phyloP scores from a whole-genome alignment of 208 protist species.

The Crithidia thermophila region DNA sequence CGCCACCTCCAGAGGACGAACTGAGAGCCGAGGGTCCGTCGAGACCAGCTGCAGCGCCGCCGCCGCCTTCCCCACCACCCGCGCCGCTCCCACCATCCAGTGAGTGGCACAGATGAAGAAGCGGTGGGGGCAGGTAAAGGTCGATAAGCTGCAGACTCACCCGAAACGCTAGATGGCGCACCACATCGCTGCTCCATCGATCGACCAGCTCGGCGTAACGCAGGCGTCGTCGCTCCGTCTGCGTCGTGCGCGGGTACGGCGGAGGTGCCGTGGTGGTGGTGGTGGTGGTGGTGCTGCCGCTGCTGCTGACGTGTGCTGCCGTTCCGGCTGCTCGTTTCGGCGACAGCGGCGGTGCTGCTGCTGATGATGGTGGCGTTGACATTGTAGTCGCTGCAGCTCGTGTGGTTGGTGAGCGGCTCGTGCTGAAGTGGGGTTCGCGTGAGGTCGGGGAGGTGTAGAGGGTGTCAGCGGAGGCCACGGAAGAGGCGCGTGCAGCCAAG shows the following conservation, averaged over 20 bases:
- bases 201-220: slow-evolving; percentile 21
- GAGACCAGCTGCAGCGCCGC: neutral
- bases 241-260: neutral
- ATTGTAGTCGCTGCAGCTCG: no score
- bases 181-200: slow-evolving; percentile 27
- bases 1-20: no score
- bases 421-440: no score
- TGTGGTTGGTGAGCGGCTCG: no score
- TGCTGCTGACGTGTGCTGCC: neutral
- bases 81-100: neutral
- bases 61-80: slow-evolving; percentile 1
- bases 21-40: no score
- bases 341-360: neutral
- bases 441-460: no score
- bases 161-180: slow-evolving; percentile 34
- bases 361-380: neutral
- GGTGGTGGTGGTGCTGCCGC: neutral
- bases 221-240: neutral
- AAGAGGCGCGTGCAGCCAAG: no score
- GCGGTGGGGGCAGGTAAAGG: slow-evolving; percentile 50
- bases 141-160: slow-evolving; percentile 60
- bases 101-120: slow-evolving; percentile 20
- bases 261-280: neutral
- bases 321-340: neutral
- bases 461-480: no score